These are phyloP conservation scores for Myrmaecium sp. DNA, from an alignment of 2,329 filamentous ascomycete genomes.

Conservation along the genomic window DNA sequence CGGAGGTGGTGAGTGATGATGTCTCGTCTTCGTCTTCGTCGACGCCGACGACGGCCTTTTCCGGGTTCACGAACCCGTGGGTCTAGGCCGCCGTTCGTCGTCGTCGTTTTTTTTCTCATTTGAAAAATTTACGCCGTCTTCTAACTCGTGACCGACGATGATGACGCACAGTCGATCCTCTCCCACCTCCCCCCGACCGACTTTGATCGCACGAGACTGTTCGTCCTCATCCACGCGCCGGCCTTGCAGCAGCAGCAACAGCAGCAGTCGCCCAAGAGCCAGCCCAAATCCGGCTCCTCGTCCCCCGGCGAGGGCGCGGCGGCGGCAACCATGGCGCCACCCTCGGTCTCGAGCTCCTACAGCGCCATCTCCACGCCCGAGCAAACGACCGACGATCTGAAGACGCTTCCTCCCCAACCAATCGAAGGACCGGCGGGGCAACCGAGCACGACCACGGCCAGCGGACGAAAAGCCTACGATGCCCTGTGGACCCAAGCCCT, in stretches of 20 bases:
- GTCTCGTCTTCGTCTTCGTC: background rate
- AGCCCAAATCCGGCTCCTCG: constrained; percentile 29
- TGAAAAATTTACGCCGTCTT: too few relatives aligned
- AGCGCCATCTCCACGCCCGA: constrained; percentile 63
- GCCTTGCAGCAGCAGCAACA: constrained; percentile 64
- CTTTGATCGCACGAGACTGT: constrained; percentile 56
- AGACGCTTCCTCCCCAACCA: too few relatives aligned
- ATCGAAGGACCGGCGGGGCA: constrained; percentile 5
- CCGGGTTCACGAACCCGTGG: too few relatives aligned
- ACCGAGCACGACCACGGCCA: constrained; percentile 23
- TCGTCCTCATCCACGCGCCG: constrained; percentile 80
- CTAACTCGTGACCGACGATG: too few relatives aligned
- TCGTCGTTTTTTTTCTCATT: too few relatives aligned
- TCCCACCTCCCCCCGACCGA: constrained; percentile 74
- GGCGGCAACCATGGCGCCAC: constrained; percentile 35
- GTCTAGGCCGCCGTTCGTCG: too few relatives aligned
- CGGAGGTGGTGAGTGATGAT: constrained; percentile 56
- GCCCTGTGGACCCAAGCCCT: constrained; percentile 67
- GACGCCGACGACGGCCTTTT: too few relatives aligned
- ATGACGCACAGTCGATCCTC: constrained; percentile 44
- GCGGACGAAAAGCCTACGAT: too few relatives aligned
- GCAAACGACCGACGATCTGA: constrained; percentile 47
- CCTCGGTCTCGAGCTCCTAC: constrained; percentile 69
- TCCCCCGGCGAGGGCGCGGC: too few relatives aligned
- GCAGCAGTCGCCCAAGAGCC: too few relatives aligned